Base-by-base conservation (phyloP, 192 early-diverging fungal species). In the Umbelopsis isabellina region DNA sequence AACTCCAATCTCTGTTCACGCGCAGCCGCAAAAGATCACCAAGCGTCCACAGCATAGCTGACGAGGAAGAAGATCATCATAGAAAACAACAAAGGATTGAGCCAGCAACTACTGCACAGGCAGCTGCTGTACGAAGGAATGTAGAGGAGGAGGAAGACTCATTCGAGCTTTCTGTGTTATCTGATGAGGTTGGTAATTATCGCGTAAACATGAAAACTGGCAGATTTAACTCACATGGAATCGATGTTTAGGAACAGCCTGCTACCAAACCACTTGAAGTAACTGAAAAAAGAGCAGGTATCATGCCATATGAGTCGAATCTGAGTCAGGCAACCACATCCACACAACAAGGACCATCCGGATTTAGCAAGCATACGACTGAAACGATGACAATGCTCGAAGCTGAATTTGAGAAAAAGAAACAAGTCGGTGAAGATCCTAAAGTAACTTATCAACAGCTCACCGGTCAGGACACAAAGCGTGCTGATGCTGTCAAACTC, bases 401-500 rank as follows among this genome's bases (percentile, higher is more conserved):
- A 44, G 35, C 84, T 22, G 72, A 72, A 10, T 82, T 87, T 9
- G 81, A 79, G 48, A 72, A 74, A 25, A 61, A 77, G 10, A 77
- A 82, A 55, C 68, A 69, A 53, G 49, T 70, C 5, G 51, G 53
- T 21, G 70, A 72, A 23, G 72, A 66, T n/a, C 25, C 49, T 1
- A 55, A 69, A 27, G 66, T 58, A 10, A 61, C 50, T 11, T 71
- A 71, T 53, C 55, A 61, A 20, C 49, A 41, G 23, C 33, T 75
- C 13, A 21, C 68, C 69, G 66, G 78, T 66, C 72, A 76, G 21
- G 80, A 83, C 46, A 81, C 78, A 15, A 87, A 83, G 37, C 85
- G 90, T 25, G 71, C 82, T 11, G 92, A 92, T 64, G 92, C 92
- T 15, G 94, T 90, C 33, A 87, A 88, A 55, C 75, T 95, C 50